Evolutionary conservation across 306 rosid species (phyloP).

Genomic region (cucumber (Cucumis sativus)): Cucumber_9930_V3 NC_026656.2:22161501-22162000

Average conservation of each 20-base stretch:
- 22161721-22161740: neutral
- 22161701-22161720: neutral
- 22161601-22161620: neutral
- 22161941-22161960: constrained; percentile 73
- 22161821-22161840: neutral
- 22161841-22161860: neutral
- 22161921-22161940: constrained; percentile 81
- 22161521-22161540: constrained; percentile 9
- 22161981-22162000: constrained; percentile 95
- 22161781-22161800: neutral
- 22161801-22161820: neutral
- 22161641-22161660: neutral
- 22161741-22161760: neutral
- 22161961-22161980: constrained; percentile 92
- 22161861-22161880: constrained; percentile 51
- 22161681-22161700: neutral
- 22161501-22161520: constrained; percentile 91
- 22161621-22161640: neutral
- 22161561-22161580: neutral
- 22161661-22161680: neutral
- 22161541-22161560: neutral
- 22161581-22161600: neutral
- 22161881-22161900: constrained; percentile 89
- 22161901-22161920: constrained; percentile 84
- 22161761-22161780: neutral